Conservation (phyloP, 495 filamentous ascomycete genomes). For the Neurospora sp. region DNA sequence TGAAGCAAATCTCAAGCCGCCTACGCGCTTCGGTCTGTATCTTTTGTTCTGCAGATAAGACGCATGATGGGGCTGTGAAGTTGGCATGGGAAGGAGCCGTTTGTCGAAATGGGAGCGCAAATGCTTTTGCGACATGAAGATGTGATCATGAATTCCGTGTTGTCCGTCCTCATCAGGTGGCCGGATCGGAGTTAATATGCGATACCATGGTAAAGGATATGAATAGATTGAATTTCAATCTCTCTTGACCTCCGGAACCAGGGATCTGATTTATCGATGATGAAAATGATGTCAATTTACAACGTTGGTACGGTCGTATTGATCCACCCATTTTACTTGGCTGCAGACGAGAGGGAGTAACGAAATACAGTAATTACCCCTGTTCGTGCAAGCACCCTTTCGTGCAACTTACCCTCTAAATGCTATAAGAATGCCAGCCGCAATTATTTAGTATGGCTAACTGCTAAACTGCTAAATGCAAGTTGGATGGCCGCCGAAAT, state of each 20-base stretch:
- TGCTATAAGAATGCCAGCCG: too few species aligned
- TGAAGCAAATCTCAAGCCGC: not conserved
- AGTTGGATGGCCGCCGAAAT: too few species aligned
- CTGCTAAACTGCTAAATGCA: too few species aligned
- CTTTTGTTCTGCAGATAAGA: not conserved
- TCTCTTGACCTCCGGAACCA: not conserved
- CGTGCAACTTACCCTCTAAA: too few species aligned
- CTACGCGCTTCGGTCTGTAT: not conserved
- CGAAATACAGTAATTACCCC: too few species aligned
- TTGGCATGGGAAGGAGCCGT: not conserved
- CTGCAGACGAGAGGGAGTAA: too few species aligned
- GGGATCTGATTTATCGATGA: not conserved
- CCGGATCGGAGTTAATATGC: not conserved
- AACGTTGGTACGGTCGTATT: too few species aligned
- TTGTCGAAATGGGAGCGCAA: not conserved
- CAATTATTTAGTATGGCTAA: too few species aligned
- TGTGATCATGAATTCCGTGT: not conserved
- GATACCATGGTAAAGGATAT: not conserved
- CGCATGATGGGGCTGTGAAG: not conserved
- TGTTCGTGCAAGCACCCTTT: too few species aligned
- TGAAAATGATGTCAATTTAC: not conserved
- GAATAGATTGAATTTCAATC: too few species aligned
- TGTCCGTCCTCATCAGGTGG: not conserved
- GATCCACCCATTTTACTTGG: too few species aligned
- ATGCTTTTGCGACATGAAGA: not conserved